Conservation (phyloP, 768 basidiomycete species). For the Solioccasus polychromus region DNA sequence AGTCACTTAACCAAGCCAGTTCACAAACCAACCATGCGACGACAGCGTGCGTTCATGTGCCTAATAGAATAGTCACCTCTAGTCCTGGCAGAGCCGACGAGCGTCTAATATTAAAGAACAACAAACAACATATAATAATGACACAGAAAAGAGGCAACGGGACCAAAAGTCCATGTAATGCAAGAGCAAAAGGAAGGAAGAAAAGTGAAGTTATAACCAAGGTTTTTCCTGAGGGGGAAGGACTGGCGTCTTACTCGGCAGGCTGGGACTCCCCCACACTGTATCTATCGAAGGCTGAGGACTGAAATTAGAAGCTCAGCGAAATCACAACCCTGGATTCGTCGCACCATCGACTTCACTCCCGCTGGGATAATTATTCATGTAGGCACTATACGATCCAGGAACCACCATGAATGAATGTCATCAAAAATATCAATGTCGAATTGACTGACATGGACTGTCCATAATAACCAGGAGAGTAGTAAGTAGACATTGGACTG, state of each 20-base stretch:
- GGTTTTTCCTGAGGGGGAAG: conserved; percentile 3
- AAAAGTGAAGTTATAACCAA: conserved; percentile 6
- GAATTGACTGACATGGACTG: conserved; percentile 13
- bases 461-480: conserved; percentile 6
- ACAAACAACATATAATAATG: conserved; percentile 1
- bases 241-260: conserved; percentile 1
- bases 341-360: not conserved
- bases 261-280: not conserved
- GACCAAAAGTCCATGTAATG: conserved; percentile 4
- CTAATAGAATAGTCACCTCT: conserved; percentile 2
- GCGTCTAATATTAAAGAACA: not conserved
- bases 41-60: conserved; percentile 21
- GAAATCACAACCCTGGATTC: conserved; percentile 16
- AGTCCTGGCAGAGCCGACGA: conserved; percentile 1
- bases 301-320: conserved; percentile 4
- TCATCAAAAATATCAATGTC: not conserved
- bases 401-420: conserved; percentile 1
- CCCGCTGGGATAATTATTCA: conserved; percentile 2
- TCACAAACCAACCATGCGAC: conserved; percentile 13
- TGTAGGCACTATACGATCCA: conserved; percentile 2
- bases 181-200: not conserved
- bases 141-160: not conserved
- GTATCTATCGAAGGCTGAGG: conserved; percentile 17
- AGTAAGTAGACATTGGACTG: conserved; percentile 1
- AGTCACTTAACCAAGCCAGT: conserved; percentile 7